Base-by-base conservation (phyloP, 129 eudicot genomes). In the Pulicaria dysenterica region DNA sequence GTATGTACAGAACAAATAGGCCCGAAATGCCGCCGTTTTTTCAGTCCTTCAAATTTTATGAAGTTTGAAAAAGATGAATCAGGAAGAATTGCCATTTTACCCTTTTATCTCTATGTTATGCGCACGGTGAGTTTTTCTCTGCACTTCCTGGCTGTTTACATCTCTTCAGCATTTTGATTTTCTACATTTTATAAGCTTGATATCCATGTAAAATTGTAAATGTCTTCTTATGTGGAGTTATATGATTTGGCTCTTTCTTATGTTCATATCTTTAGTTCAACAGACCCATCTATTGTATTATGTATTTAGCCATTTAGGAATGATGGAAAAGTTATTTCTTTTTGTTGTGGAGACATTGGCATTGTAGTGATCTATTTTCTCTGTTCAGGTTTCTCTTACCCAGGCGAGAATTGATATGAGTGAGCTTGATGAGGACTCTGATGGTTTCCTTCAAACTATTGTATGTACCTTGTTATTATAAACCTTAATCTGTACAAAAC, bases 341-440 rank as follows among this genome's bases (percentile, higher is more conserved):
- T 5, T 58, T 4, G 11, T 9, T 16, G 42, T 9, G 31, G 31
- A 24, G 1, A 24, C 31, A 0, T 24, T 24, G 31, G 1, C 31
- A 24, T 24, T 24, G 31, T 24, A 24, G 31, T 24, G 31, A 24
- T 24, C 31, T 24, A 24, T 40, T 46, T 4, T 56, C 48, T 12
- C 8, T 71, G 67, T 80, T 64, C 95, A 94, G 98, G 98, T 90
- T 79, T 94, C 98, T 41, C 97, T 94, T 60, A 94, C 98, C 45
- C 98, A 94, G 80, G 98, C 98, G 50, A 87, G 98, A 72, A 94
- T 94, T 48, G 98, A 94, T 76, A 94, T 94, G 98, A 94, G 98
- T 73, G 98, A 94, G 93, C 96, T 94, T 65, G 98, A 94, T 77
- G 97, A 90, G 61, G 98, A 94, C 86, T 94, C 98, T 60, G 98